phyloP scores from a whole-genome alignment of 495 filamentous ascomycete species.

The Neurospora hispaniola region DNA sequence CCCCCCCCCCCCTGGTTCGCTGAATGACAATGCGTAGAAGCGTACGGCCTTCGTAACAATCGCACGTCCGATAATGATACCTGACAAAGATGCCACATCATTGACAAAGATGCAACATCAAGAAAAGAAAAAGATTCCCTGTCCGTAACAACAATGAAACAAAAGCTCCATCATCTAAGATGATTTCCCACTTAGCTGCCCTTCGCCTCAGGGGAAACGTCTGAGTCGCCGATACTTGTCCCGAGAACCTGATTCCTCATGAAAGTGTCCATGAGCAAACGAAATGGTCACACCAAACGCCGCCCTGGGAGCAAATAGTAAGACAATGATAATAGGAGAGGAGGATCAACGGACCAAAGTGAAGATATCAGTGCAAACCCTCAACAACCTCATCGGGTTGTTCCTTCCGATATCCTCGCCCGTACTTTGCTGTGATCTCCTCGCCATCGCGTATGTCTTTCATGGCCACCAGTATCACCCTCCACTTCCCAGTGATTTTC shows the following conservation, averaged over 20 bases:
- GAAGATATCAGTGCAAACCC: constrained; percentile 8
- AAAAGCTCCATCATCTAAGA: not conserved
- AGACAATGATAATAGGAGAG: not conserved
- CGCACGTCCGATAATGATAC: not conserved
- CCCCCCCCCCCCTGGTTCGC: not conserved
- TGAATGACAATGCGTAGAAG: not conserved
- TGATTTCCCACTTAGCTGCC: not conserved
- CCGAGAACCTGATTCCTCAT: not conserved
- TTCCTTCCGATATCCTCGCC: constrained; percentile 11
- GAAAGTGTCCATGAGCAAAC: not conserved
- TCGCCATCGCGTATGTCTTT: constrained; percentile 16
- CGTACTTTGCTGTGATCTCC: constrained; percentile 20
- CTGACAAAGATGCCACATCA: not conserved
- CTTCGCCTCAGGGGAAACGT: not conserved
- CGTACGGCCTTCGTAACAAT: not conserved
- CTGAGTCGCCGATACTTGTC: not conserved
- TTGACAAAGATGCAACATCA: not conserved
- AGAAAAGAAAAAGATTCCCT: not conserved
- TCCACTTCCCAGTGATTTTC: constrained; percentile 18
- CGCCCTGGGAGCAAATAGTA: not conserved
- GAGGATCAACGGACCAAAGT: not conserved
- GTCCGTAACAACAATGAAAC: not conserved
- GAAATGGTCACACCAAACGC: not conserved
- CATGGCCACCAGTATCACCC: constrained; percentile 14
- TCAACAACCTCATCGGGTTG: constrained; percentile 15